Conservation (phyloP, 2,329 filamentous ascomycete species). For the Trichoderma sp. region DNA sequence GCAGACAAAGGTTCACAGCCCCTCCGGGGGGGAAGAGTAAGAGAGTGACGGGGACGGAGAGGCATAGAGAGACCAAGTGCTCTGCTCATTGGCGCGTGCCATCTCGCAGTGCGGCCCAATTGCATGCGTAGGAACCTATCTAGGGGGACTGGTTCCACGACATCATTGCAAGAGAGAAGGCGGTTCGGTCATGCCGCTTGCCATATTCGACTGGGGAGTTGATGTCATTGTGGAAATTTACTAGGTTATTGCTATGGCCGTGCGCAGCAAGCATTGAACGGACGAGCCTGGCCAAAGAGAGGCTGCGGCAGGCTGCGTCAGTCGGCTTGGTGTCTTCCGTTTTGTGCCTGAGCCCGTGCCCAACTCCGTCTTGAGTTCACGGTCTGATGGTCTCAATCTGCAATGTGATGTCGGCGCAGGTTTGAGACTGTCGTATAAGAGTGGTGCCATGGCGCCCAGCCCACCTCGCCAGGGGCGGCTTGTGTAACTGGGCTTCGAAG, state of each 20-base stretch:
- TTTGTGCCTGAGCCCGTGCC: constrained; percentile 12
- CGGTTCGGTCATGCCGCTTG: constrained; percentile 19
- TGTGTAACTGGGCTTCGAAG: not conserved
- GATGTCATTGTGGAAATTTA: constrained; percentile 24
- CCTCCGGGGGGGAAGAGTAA: not conserved
- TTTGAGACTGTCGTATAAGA: constrained; percentile 2
- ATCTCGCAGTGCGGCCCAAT: constrained; percentile 3
- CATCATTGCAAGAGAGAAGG: constrained; percentile 11
- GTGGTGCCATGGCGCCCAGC: not conserved
- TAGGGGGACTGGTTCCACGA: constrained; percentile 16
- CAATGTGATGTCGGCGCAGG: not conserved
- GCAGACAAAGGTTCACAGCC: not conserved
- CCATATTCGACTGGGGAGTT: constrained; percentile 5
- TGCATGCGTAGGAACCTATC: not conserved
- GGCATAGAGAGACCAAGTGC: not conserved
- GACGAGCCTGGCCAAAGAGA: constrained; percentile 7
- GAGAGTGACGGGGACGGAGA: not conserved
- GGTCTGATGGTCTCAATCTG: not conserved
- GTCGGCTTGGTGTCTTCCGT: constrained; percentile 3
- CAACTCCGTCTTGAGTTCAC: not conserved
- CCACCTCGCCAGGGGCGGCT: not conserved
- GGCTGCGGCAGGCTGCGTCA: constrained; percentile 5
- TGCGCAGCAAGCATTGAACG: not conserved
- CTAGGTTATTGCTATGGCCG: not conserved
- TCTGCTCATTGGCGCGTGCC: not conserved